Base-by-base conservation (phyloP, 2,329 filamentous ascomycete species). In the Proliferodiscus dingleyae region DNA sequence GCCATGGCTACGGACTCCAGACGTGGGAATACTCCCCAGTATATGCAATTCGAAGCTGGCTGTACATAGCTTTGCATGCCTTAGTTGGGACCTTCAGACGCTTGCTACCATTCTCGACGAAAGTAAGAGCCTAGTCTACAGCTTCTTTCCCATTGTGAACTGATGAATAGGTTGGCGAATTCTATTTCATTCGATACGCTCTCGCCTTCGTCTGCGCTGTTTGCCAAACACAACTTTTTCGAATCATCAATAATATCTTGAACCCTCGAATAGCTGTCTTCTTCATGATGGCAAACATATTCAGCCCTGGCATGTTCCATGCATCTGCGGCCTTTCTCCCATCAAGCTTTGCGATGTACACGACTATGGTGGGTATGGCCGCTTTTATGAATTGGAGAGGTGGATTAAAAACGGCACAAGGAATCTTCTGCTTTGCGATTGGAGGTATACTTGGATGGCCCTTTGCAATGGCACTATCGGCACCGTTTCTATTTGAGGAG, bases 21-120 rank as follows among this genome's bases (percentile, higher is more conserved):
- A 98, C 93, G 1, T 98, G 93, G 93, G 93, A 98, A 67, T 98
- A 97, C 68, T 95, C 91, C 1, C 93, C 93, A 4, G 84, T 91
- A 47, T 97, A 87, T 68, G 87, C 89, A 41, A 96, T 98, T 58
- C 83, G 93, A 52, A 96, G 89, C 69, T 98, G 93, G 93, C 74
- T 89, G 18, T 98, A 98, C 61, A 74, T 94, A 29, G 78, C 74
- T 4, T 68, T 96, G 1, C 91, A 98, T 67, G 87, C 89, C 21
- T 56, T 83, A 16, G 68, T 87, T 37, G 85, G 82, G 36, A 87
- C 80, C 51, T 56, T 88, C 15, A 77, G 81, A 24, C 75, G 81
- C 29, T 59, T 93, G 4, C 62, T 83, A 1, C 81, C 81, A 2
- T 76, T 75, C 39, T 70, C 79, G 2, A 77, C 70, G 47, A 85